Evolutionary conservation across 352 stramenopile species (phyloP).

Genomic region (Globisporangium ultimum): DNA sequence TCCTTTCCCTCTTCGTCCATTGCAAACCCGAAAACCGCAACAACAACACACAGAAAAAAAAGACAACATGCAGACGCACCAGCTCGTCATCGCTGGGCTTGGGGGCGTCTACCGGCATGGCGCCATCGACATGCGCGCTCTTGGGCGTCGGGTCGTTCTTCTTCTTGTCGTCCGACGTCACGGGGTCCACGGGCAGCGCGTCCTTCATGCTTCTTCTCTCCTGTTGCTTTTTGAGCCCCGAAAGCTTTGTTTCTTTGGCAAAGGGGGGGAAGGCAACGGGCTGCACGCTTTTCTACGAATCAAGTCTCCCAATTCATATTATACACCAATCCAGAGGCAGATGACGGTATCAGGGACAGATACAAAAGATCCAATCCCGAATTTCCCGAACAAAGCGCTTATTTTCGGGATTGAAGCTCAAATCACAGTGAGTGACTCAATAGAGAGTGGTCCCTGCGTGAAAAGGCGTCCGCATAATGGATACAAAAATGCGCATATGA

Average conservation of each 20-base stretch:
- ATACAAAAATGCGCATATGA: not conserved
- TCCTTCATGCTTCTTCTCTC: constrained; percentile 60
- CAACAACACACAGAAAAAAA: no score
- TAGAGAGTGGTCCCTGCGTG: not conserved
- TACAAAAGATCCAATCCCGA: constrained; percentile 16
- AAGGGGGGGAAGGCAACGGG: constrained; percentile 5
- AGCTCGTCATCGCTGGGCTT: constrained; percentile 56
- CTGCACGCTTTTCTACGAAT: constrained; percentile 22
- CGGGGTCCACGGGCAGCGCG: constrained; percentile 40
- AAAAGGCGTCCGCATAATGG: constrained; percentile 7
- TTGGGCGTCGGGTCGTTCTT: constrained; percentile 18
- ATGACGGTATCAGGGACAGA: constrained; percentile 4
- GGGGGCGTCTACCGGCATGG: constrained; percentile 22
- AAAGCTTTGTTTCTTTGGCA: not conserved
- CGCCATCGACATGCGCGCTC: constrained; percentile 13
- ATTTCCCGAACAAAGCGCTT: not conserved
- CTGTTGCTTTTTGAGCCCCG: constrained; percentile 14
- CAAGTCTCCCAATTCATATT: not conserved
- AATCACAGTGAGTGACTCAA: not conserved
- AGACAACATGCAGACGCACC: constrained; percentile 30
- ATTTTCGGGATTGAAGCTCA: constrained; percentile 8
- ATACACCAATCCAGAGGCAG: constrained; percentile 14
- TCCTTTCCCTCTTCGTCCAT: not conserved
- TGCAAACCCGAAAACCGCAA: not conserved
- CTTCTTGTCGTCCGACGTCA: constrained; percentile 45